Evolutionary conservation across 495 filamentous ascomycete genomes (phyloP).

Genomic region (Penicillium silybi): DNA sequence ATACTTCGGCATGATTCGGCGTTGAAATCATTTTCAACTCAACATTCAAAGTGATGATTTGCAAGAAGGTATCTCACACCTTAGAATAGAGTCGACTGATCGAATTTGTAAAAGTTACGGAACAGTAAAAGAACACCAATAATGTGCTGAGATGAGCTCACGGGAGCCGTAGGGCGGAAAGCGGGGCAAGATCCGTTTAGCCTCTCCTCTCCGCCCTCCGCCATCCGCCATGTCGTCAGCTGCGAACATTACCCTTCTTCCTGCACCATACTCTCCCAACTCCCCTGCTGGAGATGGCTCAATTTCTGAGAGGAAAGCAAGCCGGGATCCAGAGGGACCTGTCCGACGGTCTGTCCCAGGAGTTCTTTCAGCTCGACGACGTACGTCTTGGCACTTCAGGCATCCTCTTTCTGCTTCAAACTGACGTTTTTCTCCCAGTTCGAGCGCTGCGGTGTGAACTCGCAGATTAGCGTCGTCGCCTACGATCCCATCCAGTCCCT

Average conservation of each 20-base stretch:
- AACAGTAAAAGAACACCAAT: not conserved
- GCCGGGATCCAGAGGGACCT: conserved; percentile 87
- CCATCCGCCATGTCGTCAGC: conserved; percentile 30
- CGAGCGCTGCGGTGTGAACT: conserved; percentile 80
- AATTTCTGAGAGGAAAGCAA: conserved; percentile 88
- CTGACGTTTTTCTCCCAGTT: conserved; percentile 45
- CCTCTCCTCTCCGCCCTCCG: too few species aligned
- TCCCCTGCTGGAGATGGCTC: conserved; percentile 55
- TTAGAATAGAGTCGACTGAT: not conserved
- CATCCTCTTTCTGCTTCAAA: conserved; percentile 21
- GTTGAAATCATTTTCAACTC: not conserved
- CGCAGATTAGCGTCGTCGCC: conserved; percentile 74
- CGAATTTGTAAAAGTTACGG: not conserved
- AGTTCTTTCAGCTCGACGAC: conserved; percentile 78
- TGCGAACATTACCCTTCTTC: conserved; percentile 15
- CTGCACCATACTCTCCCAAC: conserved; percentile 5
- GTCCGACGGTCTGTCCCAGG: conserved; percentile 69
- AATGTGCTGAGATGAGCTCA: not conserved
- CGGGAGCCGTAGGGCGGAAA: conserved; percentile 13
- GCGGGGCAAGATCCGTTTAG: conserved; percentile 30
- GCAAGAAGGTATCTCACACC: not conserved
- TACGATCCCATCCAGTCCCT: conserved; percentile 94
- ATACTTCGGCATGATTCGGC: conserved; percentile 13
- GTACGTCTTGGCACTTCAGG: conserved; percentile 43
- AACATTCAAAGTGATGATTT: too few species aligned